These are phyloP conservation scores for Podospora appendiculata DNA, from an alignment of 495 filamentous ascomycete species.

Conservation along the genomic window DNA sequence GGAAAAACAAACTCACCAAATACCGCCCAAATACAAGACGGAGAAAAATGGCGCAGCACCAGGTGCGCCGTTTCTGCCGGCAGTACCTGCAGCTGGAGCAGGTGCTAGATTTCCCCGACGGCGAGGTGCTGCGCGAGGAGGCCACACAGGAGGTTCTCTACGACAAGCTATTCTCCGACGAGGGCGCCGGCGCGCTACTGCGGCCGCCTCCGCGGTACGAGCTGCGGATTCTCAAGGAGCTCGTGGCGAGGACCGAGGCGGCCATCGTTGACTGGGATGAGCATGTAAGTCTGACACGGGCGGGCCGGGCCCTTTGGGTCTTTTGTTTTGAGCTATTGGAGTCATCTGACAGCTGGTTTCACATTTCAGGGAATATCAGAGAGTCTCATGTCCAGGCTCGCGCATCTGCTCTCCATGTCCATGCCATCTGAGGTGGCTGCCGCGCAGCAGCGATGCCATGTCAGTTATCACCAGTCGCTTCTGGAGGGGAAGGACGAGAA, in stretches of 20 bases:
- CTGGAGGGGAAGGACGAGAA: conserved; percentile 5
- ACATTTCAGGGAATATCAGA: conserved; percentile 65
- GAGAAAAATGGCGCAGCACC: not conserved
- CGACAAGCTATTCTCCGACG: conserved; percentile 48
- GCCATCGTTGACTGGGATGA: conserved; percentile 68
- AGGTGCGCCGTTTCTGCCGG: conserved; percentile 30
- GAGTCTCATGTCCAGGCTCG: conserved; percentile 56
- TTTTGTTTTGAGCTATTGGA: too few species aligned
- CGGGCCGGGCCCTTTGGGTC: not conserved
- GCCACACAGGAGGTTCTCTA: conserved; percentile 56
- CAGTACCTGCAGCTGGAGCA: conserved; percentile 36
- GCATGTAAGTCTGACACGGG: conserved; percentile 54
- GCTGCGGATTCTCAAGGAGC: conserved; percentile 61
- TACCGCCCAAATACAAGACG: too few species aligned
- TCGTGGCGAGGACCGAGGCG: conserved; percentile 57
- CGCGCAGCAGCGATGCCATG: conserved; percentile 67
- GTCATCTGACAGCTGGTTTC: not conserved
- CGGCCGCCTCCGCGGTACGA: conserved; percentile 61
- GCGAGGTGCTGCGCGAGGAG: conserved; percentile 21
- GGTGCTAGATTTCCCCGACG: conserved; percentile 25
- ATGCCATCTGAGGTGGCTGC: conserved; percentile 51
- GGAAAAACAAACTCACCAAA: too few species aligned
- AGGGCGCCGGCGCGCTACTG: conserved; percentile 33
- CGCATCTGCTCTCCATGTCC: conserved; percentile 48
- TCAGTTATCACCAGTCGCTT: conserved; percentile 58